Evolutionary conservation across 495 filamentous ascomycete species (phyloP).

Genomic region (Halenospora varia): DNA sequence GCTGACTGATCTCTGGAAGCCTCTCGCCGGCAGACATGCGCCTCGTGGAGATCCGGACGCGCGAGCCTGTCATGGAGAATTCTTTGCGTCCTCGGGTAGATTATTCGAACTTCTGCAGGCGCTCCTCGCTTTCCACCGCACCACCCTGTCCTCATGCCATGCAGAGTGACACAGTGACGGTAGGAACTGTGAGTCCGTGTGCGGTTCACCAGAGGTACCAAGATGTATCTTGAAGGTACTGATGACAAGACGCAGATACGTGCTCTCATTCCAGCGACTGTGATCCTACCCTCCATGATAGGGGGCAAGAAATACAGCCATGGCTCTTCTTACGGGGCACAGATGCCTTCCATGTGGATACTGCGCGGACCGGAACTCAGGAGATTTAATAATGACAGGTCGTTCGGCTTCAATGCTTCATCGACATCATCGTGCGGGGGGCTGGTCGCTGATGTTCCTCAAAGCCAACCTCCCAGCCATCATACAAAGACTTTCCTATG

Average conservation of each 20-base stretch:
- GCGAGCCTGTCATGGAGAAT: slow-evolving; percentile 4
- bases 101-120: background rate
- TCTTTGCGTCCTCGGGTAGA: slow-evolving; percentile 1
- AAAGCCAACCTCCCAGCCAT: background rate
- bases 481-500: background rate
- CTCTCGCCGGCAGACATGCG: background rate
- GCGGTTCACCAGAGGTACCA: too few species aligned
- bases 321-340: background rate
- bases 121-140: too few species aligned
- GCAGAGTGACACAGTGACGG: slow-evolving; percentile 3
- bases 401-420: background rate
- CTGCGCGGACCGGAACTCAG: background rate
- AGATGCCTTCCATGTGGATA: background rate
- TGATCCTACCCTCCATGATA: too few species aligned
- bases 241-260: background rate
- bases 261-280: too few species aligned
- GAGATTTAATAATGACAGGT: background rate
- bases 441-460: background rate
- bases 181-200: background rate
- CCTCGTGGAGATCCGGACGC: slow-evolving; percentile 7
- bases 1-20: slow-evolving; percentile 2
- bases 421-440: background rate
- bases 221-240: too few species aligned
- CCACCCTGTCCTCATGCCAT: too few species aligned
- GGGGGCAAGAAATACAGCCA: too few species aligned